A percentile compares a stretch with the other conserved stretches of the same genome.
Conservation (phyloP, 2,329 filamentous ascomycete species). For the Parasarocladium wereldwijsianum region DNA sequence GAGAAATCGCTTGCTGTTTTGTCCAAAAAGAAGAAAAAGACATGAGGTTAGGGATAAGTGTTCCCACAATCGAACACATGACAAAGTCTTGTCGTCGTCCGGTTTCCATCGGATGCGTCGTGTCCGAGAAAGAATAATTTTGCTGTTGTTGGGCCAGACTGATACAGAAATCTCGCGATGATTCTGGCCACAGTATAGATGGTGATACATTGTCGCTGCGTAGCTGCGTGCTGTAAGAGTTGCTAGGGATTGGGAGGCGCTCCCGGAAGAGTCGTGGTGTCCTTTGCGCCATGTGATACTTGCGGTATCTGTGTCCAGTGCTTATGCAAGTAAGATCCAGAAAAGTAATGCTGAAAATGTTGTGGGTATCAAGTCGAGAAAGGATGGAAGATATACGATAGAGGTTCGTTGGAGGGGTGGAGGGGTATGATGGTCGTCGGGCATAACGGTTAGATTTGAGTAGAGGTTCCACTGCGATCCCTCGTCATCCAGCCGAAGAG, state of each 20-base stretch:
- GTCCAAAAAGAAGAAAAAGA: neutral
- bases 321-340: constrained; percentile 3
- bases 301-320: too few species aligned
- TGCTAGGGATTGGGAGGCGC: neutral
- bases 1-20: constrained; percentile 2
- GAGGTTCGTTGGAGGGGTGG: neutral
- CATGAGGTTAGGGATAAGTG: neutral
- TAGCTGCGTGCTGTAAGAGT: neutral
- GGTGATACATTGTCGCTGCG: constrained; percentile 1
- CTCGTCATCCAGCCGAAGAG: constrained; percentile 37
- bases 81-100: neutral
- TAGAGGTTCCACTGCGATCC: constrained; percentile 22
- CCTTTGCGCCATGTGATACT: neutral
- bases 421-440: neutral
- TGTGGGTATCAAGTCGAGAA: constrained; percentile 4
- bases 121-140: too few species aligned
- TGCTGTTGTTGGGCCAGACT: too few species aligned
- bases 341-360: constrained; percentile 4
- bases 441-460: constrained; percentile 3
- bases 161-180: too few species aligned
- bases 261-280: neutral
- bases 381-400: constrained; percentile 1
- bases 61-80: neutral
- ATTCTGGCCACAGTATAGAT: neutral
- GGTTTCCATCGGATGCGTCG: neutral